phyloP scores from a whole-genome alignment of 352 stramenopile species.

The Phytophthora pinifolia region DNA sequence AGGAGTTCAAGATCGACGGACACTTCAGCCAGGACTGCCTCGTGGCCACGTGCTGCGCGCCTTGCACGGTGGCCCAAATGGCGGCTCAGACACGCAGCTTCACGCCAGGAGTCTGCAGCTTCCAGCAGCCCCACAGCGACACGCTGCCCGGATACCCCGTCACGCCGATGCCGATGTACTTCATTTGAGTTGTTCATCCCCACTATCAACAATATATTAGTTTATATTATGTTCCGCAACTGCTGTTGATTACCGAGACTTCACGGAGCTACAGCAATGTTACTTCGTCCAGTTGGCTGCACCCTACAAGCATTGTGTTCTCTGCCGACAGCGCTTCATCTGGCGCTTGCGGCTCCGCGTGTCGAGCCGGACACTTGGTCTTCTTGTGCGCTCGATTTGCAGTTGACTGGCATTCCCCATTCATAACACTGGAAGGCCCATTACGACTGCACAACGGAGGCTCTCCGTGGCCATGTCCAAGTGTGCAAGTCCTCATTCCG shows the following conservation, averaged over 20 bases:
- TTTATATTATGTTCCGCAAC: no score
- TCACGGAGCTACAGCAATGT: not conserved
- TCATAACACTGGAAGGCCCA: slow-evolving; percentile 15
- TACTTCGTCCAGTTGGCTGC: slow-evolving; percentile 10
- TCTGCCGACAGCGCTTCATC: slow-evolving; percentile 3
- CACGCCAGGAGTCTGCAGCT: slow-evolving; percentile 44
- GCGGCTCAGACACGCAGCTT: slow-evolving; percentile 58
- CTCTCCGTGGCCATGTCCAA: slow-evolving; percentile 10
- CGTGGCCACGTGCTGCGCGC: slow-evolving; percentile 28
- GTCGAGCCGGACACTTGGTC: slow-evolving; percentile 19
- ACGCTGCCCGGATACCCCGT: slow-evolving; percentile 25
- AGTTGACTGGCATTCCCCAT: slow-evolving; percentile 23
- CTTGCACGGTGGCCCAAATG: slow-evolving; percentile 61
- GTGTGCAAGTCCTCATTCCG: slow-evolving; percentile 2
- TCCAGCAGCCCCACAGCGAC: slow-evolving; percentile 22
- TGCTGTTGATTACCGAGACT: not conserved
- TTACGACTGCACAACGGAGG: slow-evolving; percentile 18
- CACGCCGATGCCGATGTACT: slow-evolving; percentile 7
- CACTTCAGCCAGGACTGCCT: slow-evolving; percentile 17
- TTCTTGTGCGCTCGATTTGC: slow-evolving; percentile 24
- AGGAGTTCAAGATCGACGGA: slow-evolving; percentile 46
- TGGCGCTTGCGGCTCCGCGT: not conserved
- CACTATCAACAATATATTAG: slow-evolving; percentile 3
- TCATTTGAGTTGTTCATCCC: slow-evolving; percentile 13
- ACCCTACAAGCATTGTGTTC: not conserved